Conservation (phyloP, 2,329 filamentous ascomycete genomes). For the Botrytis byssoidea region DNA sequence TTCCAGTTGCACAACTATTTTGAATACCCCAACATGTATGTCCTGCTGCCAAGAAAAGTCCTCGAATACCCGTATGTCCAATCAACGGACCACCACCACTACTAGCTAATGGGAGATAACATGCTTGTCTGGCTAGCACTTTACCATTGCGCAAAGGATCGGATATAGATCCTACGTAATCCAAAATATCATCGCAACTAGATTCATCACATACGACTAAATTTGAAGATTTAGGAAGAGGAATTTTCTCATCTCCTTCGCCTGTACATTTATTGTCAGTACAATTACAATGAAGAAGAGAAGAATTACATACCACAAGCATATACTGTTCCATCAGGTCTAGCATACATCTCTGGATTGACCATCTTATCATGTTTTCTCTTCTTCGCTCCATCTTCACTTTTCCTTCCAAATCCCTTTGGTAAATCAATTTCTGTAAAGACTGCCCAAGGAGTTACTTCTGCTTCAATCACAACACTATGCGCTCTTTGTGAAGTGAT, state of each 20-base stretch:
- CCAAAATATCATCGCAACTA: constrained; percentile 81
- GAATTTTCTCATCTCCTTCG: constrained; percentile 74
- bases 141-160: constrained; percentile 65
- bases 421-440: constrained; percentile 86
- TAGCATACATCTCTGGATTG: constrained; percentile 89
- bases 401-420: constrained; percentile 55
- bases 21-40: constrained; percentile 99
- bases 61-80: constrained; percentile 69
- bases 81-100: constrained; percentile 67
- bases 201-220: constrained; percentile 71
- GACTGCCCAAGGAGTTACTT: constrained; percentile 71
- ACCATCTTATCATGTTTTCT: constrained; percentile 61
- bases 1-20: constrained; percentile 86
- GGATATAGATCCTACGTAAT: constrained; percentile 69
- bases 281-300: not conserved
- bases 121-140: constrained; percentile 78
- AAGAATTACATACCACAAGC: constrained; percentile 68
- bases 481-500: constrained; percentile 61
- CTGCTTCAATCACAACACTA: constrained; percentile 62
- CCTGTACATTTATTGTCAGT: constrained; percentile 41
- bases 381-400: constrained; percentile 49
- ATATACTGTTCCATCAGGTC: constrained; percentile 86
- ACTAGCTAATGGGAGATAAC: constrained; percentile 71
- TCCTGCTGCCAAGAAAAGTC: constrained; percentile 78
- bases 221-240: constrained; percentile 73